Evolutionary conservation across 805 yeast genomes (phyloP).

Genomic region (Kodamaea leandrae): DNA sequence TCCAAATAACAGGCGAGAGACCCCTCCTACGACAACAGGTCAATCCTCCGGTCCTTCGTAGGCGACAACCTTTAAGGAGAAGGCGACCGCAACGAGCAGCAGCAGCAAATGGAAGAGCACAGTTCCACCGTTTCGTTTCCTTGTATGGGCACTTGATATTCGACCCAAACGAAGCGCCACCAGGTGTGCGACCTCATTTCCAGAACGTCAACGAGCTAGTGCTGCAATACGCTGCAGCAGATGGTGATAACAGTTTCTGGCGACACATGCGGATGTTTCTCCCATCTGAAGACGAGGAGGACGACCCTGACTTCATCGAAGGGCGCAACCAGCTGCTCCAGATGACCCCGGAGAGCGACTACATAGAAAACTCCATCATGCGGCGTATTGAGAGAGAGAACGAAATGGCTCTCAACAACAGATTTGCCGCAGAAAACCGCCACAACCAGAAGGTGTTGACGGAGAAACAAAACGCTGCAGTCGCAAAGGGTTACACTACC

Average conservation of each 20-base stretch:
- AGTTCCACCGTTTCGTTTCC: slow-evolving; percentile 4
- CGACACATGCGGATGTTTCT: slow-evolving; percentile 3
- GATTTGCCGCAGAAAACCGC: slow-evolving; percentile 29
- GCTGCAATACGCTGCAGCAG: slow-evolving; percentile 1
- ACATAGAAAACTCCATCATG: slow-evolving; percentile 32
- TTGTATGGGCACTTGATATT: slow-evolving; percentile 6
- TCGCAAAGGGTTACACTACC: slow-evolving; percentile 29
- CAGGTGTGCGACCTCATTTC: slow-evolving; percentile 1
- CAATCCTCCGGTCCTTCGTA: too few relatives aligned
- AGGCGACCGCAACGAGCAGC: slow-evolving; percentile 1
- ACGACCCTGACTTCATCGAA: slow-evolving; percentile 7
- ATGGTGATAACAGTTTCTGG: background rate
- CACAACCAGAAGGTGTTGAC: slow-evolving; percentile 29
- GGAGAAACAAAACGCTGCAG: slow-evolving; percentile 27
- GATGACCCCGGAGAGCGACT: slow-evolving; percentile 8
- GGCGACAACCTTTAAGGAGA: background rate
- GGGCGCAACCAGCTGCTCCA: slow-evolving; percentile 3
- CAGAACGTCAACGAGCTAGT: slow-evolving; percentile 7
- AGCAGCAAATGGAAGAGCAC: background rate
- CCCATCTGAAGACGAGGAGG: slow-evolving; percentile 6
- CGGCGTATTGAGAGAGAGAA: slow-evolving; percentile 40
- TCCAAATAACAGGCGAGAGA: slow-evolving; percentile 24
- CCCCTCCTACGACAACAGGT: slow-evolving; percentile 13
- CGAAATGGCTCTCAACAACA: slow-evolving; percentile 33
- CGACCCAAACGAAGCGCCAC: background rate